Percentiles rank a stretch among this genome's conserved stretches.
Evolutionary conservation across 202 grass and related monocot species (phyloP).

Genomic region (Dendrocalamus latiflorus): DNA sequence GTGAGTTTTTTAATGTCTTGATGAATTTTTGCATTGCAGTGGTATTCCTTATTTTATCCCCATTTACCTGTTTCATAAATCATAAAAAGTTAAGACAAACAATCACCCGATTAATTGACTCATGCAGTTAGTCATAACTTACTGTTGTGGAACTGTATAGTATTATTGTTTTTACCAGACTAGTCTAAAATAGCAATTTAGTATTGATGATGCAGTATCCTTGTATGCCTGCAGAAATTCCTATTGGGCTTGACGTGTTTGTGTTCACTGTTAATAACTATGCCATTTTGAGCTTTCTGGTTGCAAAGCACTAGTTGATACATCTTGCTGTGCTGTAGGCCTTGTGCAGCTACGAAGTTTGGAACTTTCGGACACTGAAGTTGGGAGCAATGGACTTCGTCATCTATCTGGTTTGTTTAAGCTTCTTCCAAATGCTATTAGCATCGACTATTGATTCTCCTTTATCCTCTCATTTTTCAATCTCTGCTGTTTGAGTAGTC

Average conservation of each 20-base stretch:
- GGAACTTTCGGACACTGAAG: conserved; percentile 83
- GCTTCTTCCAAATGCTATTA: conserved; percentile 17
- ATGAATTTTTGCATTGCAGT: not conserved
- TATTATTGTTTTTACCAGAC: not conserved
- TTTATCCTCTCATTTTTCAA: not conserved
- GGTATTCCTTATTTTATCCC: not conserved
- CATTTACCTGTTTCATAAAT: not conserved
- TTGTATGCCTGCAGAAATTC: not conserved
- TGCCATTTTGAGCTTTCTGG: not conserved
- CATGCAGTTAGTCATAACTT: not conserved
- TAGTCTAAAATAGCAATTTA: not conserved
- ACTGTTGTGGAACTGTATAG: not conserved
- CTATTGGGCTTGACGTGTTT: not conserved
- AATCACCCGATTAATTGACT: too few species aligned
- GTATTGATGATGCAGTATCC: not conserved
- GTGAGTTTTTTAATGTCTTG: conserved; percentile 25
- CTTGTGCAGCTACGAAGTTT: conserved; percentile 67
- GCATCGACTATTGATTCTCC: not conserved
- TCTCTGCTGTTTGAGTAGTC: not conserved
- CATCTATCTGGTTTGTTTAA: conserved; percentile 84
- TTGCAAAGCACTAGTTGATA: conserved; percentile 11
- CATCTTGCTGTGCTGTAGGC: conserved; percentile 40
- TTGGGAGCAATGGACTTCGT: conserved; percentile 78
- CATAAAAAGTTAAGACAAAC: too few species aligned
- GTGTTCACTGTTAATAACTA: not conserved